Evolutionary conservation across 768 basidiomycete genomes (phyloP), one percentile per base, ranked within the genome.

Genomic region (Russula virescens): DNA sequence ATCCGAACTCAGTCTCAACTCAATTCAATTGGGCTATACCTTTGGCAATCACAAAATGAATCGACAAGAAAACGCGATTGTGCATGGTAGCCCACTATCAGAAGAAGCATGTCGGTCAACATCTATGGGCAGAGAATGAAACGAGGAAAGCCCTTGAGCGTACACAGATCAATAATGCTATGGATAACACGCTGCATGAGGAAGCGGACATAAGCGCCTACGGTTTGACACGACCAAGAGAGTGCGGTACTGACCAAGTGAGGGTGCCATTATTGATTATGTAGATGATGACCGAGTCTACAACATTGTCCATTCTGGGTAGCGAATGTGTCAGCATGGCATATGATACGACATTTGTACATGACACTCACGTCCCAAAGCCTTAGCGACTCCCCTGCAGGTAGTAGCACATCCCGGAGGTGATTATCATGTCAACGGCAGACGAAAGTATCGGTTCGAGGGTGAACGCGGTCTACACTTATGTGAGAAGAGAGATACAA

Each of bases 261-360:
- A 68, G 50, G 1, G 66, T 60, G n/a, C 68, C 68, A 26, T 68
- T 68, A 26, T 67, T 68, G 55, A 68, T 35, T 13, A 66, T 68
- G 45, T 68, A 68, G 28, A 67, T 19, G 38, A 68, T 62, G 45
- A 68, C 60, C 0, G 58, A 31, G 14, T 65, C 60, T 18, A 68
- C 51, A 8, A 68, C 58, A 2, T 67, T 47, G 26, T 68, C 68
- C 66, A 67, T 67, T 14, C 66, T 68, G 23, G 11, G 28, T 26
- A 26, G 31, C 3, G 18, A 42, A 53, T 13, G 21, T 16, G 26
- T 52, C 28, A 26, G 46, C 11, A 2, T 34, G 47, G 14, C 7
- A 5, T 21, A 16, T 28, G n/a, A 31, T 10, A 11, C 28, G 21
- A n/a, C n/a, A n/a, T 16, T 3, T 18, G 23, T 28, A 11, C 55